Conservation (phyloP, 164 flowering plant species). For the Umbilicus rupestris region DNA sequence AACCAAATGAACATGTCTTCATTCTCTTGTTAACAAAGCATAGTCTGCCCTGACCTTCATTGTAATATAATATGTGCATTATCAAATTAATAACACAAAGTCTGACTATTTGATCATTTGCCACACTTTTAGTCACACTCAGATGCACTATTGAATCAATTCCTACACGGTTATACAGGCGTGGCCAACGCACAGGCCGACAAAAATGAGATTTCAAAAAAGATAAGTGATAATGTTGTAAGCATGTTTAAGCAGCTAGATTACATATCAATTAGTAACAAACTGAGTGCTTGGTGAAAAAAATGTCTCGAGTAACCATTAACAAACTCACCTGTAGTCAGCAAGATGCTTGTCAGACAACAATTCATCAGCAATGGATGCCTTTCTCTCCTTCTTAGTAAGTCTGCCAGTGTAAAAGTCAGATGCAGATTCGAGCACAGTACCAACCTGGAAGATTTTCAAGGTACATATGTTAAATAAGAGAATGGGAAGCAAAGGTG, state of each 20-base stretch:
- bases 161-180: neutral
- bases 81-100: neutral
- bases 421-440: conserved; percentile 57
- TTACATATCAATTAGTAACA: neutral
- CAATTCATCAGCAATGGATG: conserved; percentile 74
- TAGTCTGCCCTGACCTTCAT: neutral
- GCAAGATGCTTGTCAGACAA: conserved; percentile 46
- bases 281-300: neutral
- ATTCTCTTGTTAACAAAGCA: neutral
- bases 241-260: neutral
- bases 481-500: neutral
- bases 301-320: neutral
- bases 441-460: conserved; percentile 53
- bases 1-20: neutral
- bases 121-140: neutral
- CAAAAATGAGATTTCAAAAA: neutral
- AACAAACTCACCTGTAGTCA: conserved; percentile 44
- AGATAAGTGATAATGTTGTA: neutral
- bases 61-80: neutral
- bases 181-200: neutral
- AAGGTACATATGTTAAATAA: neutral
- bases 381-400: conserved; percentile 81
- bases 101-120: neutral
- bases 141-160: neutral
- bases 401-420: conserved; percentile 69